phyloP scores from a whole-genome alignment of 2,329 filamentous ascomycete species.

The Delphinella strobiligena region DNA sequence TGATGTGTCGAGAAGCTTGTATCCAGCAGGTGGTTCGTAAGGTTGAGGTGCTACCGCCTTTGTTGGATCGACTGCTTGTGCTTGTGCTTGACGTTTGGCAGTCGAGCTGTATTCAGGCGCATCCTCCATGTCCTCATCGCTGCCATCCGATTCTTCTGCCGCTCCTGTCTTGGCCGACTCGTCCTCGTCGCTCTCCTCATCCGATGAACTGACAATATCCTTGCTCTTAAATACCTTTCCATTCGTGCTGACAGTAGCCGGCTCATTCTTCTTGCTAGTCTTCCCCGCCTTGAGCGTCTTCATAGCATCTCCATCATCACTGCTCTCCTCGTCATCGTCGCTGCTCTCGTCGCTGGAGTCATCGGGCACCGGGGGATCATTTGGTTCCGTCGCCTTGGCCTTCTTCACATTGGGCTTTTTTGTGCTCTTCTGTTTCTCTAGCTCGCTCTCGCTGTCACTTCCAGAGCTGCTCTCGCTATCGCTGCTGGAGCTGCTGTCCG shows the following conservation, averaged over 20 bases:
- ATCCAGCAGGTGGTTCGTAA: conserved; percentile 29
- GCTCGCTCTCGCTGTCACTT: conserved; percentile 13
- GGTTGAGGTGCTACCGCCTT: conserved; percentile 11
- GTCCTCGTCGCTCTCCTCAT: conserved; percentile 24
- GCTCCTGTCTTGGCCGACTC: conserved; percentile 15
- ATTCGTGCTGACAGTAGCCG: conserved; percentile 11
- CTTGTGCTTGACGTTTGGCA: conserved; percentile 1
- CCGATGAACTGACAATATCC: background rate
- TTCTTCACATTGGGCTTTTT: conserved; percentile 14
- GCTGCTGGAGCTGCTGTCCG: conserved; percentile 19
- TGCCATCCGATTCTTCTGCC: conserved; percentile 5
- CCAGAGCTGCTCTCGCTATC: conserved; percentile 5
- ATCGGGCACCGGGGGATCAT: conserved; percentile 16
- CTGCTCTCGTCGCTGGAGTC: conserved; percentile 8
- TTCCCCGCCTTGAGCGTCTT: conserved; percentile 8
- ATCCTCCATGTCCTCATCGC: conserved; percentile 15
- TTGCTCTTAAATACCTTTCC: conserved; percentile 13
- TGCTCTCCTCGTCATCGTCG: conserved; percentile 7
- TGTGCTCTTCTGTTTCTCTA: conserved; percentile 14
- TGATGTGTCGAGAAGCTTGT: conserved; percentile 38
- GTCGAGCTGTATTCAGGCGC: conserved; percentile 10
- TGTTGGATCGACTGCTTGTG: background rate
- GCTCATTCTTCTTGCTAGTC: conserved; percentile 12
- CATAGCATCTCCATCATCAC: conserved; percentile 1
- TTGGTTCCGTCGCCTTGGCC: conserved; percentile 12